Evolutionary conservation across 164 flowering plant species (phyloP), one percentile per base, ranked within the genome.

Genomic region (grape (Vitis vinifera)): DNA sequence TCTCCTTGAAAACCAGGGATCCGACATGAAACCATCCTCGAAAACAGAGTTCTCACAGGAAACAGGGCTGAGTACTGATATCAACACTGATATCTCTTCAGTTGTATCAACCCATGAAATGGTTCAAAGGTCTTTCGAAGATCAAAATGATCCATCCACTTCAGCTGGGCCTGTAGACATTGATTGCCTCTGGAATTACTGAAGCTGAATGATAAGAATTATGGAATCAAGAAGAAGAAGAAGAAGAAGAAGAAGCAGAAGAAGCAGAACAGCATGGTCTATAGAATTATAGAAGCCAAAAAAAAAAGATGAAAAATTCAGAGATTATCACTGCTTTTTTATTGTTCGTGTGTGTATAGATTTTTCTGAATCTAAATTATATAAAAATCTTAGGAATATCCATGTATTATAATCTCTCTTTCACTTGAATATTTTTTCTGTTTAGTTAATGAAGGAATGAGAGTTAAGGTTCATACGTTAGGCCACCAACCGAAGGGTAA

Each of bases 111-210:
- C 76, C 53, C 72, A 75, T 47, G 80, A 73, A 17, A 44, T 71
- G 68, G 77, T 70, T 62, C 76, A 69, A 10, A 60, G 67, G 19
- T 56, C 70, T 1, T 66, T 76, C 37, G 83, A 67, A 17, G 79
- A 80, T 76, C 84, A 62, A 44, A 77, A 80, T 2, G 78, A 70
- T 44, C 79, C 78, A 9, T 68, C 76, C 6, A 52, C 70, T 72
- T 78, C 84, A 10, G 76, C 55, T 62, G 85, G 80, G 12, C 83
- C 80, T 2, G 77, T 81, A 11, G 83, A 81, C 37, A 66, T 79
- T 64, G 81, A 80, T 62, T 81, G 77, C 23, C 69, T 83, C n/a
- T 85, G 88, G 88, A 76, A 48, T 72, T 85, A 79, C 29, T 79
- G 73, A 77, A 61, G 12, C 17, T 62, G 49, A 19, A 29, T 0